These are phyloP conservation scores for Aspergillus heteromorphus DNA, from an alignment of 495 filamentous ascomycete genomes.

Conservation along the genomic window DNA sequence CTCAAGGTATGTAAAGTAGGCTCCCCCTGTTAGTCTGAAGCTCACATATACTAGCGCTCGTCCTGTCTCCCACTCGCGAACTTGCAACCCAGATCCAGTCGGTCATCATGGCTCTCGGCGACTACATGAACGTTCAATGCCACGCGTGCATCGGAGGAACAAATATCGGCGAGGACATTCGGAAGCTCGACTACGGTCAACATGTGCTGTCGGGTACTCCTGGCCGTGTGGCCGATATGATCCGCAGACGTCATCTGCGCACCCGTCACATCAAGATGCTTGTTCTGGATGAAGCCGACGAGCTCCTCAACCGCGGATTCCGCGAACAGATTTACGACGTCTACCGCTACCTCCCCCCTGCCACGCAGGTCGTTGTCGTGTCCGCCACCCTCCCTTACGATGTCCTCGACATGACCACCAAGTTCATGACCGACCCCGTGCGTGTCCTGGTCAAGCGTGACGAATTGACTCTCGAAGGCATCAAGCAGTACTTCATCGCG, in stretches of 20 bases:
- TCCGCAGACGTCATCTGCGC: constrained; percentile 87
- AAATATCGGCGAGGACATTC: constrained; percentile 94
- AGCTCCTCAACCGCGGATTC: constrained; percentile 88
- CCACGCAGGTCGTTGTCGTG: constrained; percentile 95
- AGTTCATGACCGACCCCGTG: constrained; percentile 99
- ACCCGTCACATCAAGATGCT: constrained; percentile 98
- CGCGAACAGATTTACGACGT: constrained; percentile 99
- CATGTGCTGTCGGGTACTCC: constrained; percentile 96
- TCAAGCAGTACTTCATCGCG: constrained; percentile 99
- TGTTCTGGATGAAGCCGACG: constrained; percentile 95
- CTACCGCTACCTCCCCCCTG: constrained; percentile 91
- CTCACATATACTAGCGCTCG: constrained; percentile 57
- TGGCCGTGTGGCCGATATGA: constrained; percentile 97
- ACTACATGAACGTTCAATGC: constrained; percentile 99
- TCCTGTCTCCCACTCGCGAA: constrained; percentile 97
- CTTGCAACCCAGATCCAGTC: constrained; percentile 97
- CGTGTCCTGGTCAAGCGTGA: constrained; percentile 99
- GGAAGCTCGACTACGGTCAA: constrained; percentile 92
- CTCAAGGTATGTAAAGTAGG: constrained; percentile 53
- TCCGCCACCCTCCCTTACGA: constrained; percentile 97
- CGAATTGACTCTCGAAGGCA: constrained; percentile 93
- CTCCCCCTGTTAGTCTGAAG: not conserved
- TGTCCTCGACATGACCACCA: constrained; percentile 97
- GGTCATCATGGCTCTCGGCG: constrained; percentile 92
- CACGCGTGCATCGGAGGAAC: constrained; percentile 98